Evolutionary conservation across 1,284 basidiomycete species (phyloP).

Genomic region (Melampsora medusae): DNA sequence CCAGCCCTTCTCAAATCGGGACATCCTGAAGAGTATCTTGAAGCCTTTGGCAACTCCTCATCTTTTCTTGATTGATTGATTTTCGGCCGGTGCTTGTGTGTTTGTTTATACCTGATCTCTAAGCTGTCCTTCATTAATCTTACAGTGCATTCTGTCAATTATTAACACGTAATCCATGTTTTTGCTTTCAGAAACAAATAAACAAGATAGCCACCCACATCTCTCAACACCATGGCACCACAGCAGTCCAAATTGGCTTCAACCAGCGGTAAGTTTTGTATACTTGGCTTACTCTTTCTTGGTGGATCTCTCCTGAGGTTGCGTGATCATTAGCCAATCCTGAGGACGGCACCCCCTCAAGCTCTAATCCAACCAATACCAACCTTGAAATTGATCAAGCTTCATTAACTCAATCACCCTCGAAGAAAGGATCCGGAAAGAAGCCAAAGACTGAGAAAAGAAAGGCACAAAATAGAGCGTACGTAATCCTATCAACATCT

Average conservation of each 20-base stretch:
- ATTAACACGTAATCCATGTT: no score
- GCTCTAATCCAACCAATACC: neutral
- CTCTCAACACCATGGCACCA: neutral
- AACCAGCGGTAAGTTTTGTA: neutral
- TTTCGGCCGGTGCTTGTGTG: no score
- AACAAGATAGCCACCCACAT: neutral
- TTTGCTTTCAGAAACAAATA: no score
- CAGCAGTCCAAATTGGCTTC: conserved; percentile 1
- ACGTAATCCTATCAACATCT: neutral
- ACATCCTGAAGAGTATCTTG: no score
- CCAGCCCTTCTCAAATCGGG: no score
- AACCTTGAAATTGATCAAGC: neutral
- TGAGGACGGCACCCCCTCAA: neutral
- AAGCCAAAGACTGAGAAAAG: neutral
- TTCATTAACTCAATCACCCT: neutral
- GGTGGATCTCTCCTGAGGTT: neutral
- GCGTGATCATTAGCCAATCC: neutral
- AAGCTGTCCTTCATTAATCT: no score
- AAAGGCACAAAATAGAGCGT: neutral
- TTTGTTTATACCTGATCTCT: no score
- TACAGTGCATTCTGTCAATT: no score
- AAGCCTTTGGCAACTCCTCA: no score
- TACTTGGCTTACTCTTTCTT: neutral
- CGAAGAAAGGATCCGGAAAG: neutral
- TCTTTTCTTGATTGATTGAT: no score